These are phyloP conservation scores for Filosporella fistucella DNA, from an alignment of 495 filamentous ascomycete species.

Conservation along the genomic window DNA sequence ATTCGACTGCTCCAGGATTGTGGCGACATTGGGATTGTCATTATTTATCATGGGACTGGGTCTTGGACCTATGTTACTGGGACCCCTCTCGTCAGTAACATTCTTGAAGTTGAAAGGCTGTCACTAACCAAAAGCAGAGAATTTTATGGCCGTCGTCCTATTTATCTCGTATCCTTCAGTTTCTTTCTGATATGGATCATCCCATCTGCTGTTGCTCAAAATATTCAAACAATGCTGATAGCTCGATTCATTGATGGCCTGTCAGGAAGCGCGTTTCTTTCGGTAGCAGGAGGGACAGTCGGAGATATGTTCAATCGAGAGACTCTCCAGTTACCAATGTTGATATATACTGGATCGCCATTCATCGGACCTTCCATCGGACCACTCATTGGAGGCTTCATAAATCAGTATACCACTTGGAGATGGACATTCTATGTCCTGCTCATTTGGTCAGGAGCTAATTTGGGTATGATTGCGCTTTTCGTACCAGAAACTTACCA, in stretches of 20 bases:
- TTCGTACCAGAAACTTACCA: constrained; percentile 91
- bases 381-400: constrained; percentile 53
- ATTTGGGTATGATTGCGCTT: constrained; percentile 58
- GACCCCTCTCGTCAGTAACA: constrained; percentile 44
- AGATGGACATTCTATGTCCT: constrained; percentile 89
- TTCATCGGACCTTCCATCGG: constrained; percentile 68
- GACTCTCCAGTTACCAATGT: constrained; percentile 57
- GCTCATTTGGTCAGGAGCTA: constrained; percentile 69
- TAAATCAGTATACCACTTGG: constrained; percentile 76
- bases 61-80: constrained; percentile 68
- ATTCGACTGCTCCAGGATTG: constrained; percentile 61
- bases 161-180: constrained; percentile 75
- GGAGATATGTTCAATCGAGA: constrained; percentile 80
- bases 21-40: constrained; percentile 77
- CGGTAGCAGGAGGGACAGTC: constrained; percentile 86
- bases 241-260: constrained; percentile 82
- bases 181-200: constrained; percentile 84
- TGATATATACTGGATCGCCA: constrained; percentile 66
- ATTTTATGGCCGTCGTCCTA: constrained; percentile 84
- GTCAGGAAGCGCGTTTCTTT: constrained; percentile 81
- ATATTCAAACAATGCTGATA: constrained; percentile 78
- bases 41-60: constrained; percentile 74
- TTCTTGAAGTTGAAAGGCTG: neutral
- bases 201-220: constrained; percentile 80
- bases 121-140: constrained; percentile 41